Evolutionary conservation across 2,329 filamentous ascomycete species (phyloP).

Genomic region (Talaromyces pinophilus): DNA sequence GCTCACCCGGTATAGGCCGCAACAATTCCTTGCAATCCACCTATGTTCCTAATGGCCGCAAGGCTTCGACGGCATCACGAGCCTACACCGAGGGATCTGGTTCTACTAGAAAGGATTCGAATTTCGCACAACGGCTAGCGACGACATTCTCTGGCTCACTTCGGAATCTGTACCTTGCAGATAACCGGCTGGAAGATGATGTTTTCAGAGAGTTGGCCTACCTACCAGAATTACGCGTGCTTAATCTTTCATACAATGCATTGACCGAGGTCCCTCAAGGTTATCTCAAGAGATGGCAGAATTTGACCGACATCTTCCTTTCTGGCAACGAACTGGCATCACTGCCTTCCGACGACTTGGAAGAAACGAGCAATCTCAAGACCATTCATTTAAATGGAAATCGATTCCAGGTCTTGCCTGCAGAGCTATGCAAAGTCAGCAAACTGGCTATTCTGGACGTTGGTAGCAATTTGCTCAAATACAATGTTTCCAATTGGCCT

Average conservation of each 20-base stretch:
- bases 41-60: slow-evolving; percentile 75
- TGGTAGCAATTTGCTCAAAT: slow-evolving; percentile 92
- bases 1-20: slow-evolving; percentile 50
- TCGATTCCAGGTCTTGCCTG: slow-evolving; percentile 94
- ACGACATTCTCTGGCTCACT: slow-evolving; percentile 88
- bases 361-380: slow-evolving; percentile 83
- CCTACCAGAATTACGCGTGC: slow-evolving; percentile 77
- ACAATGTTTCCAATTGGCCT: slow-evolving; percentile 98
- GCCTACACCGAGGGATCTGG: slow-evolving; percentile 59
- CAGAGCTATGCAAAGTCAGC: slow-evolving; percentile 90
- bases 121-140: slow-evolving; percentile 72
- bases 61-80: slow-evolving; percentile 79
- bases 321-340: slow-evolving; percentile 93
- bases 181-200: slow-evolving; percentile 92
- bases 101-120: slow-evolving; percentile 80
- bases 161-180: slow-evolving; percentile 81
- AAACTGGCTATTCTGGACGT: slow-evolving; percentile 91
- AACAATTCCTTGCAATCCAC: slow-evolving; percentile 85
- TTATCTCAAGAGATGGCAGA: slow-evolving; percentile 84
- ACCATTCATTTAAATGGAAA: slow-evolving; percentile 95
- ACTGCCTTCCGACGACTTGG: slow-evolving; percentile 88
- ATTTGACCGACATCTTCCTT: slow-evolving; percentile 87
- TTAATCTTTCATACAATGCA: slow-evolving; percentile 94
- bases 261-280: slow-evolving; percentile 88
- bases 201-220: slow-evolving; percentile 89